A percentile compares a stretch with the other conserved stretches of the same genome.
Conservation (phyloP, 805 yeast species). For the Candida takata region DNA sequence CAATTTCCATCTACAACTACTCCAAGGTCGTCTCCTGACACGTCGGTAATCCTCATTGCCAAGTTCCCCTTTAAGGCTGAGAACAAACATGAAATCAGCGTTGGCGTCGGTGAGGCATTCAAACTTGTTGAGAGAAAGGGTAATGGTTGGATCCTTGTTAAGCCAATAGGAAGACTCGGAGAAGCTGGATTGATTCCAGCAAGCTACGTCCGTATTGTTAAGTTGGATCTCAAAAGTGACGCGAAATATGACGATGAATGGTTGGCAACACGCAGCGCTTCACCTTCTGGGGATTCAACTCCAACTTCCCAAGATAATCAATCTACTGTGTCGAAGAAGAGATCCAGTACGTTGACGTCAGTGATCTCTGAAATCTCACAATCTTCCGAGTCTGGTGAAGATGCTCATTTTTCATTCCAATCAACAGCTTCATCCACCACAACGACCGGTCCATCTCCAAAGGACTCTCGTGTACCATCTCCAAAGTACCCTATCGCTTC, state of each 20-base stretch:
- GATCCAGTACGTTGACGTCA: background rate
- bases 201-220: slow-evolving; percentile 40
- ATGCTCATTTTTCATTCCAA: slow-evolving; percentile 9
- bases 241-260: slow-evolving; percentile 18
- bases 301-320: too few species aligned
- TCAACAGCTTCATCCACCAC: slow-evolving; percentile 2
- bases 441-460: slow-evolving; percentile 3
- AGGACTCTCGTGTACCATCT: background rate
- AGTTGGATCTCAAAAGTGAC: slow-evolving; percentile 26
- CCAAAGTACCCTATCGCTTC: background rate
- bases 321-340: too few species aligned
- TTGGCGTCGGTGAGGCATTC: slow-evolving; percentile 44
- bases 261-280: too few species aligned
- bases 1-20: background rate
- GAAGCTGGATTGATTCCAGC: slow-evolving; percentile 48
- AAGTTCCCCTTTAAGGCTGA: slow-evolving; percentile 41
- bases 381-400: background rate
- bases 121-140: slow-evolving; percentile 41
- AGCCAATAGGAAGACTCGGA: slow-evolving; percentile 41
- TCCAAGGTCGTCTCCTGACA: slow-evolving; percentile 2
- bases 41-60: slow-evolving; percentile 33
- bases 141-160: slow-evolving; percentile 51
- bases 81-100: slow-evolving; percentile 35
- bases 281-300: too few species aligned
- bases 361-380: background rate